Base-by-base conservation (phyloP, 176 grass and related monocot species). In the Triticum turgidum region DNA sequence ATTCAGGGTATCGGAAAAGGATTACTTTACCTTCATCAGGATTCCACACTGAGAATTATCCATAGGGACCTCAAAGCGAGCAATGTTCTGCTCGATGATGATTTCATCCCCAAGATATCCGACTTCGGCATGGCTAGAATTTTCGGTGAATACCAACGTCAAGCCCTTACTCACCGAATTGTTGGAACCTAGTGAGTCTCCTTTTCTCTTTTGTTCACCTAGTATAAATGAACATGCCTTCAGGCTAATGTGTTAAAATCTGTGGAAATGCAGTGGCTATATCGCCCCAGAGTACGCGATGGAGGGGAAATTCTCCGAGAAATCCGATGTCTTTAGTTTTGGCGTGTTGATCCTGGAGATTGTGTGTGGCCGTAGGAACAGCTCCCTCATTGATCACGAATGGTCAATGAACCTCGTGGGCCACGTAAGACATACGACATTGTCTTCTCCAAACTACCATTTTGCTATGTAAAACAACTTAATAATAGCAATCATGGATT, bases 61-160 rank as follows among this genome's bases (percentile, higher is more conserved):
- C 91, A 96, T 5, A 56, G 91, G 67, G 94, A 96, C 88, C 82
- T 96, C 5, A 96, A 96, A 89, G 85, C 94, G 17, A 91, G 85
- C 79, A 96, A 96, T 38, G 52, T 96, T 88, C 22, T 93, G 44
- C 69, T 96, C 32, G 89, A 93, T 88, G 30, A 90, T 12, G 69
- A 88, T 42, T 91, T 91, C 84, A 91, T 88, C 35, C 85, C 91
- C 42, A 93, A 91, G 86, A 96, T 96, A 77, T 93, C 87, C 0
- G 91, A 96, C 51, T 93, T 91, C 3, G 91, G 94, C 61, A 91
- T 88, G 91, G 91, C 91, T 11, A 89, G 92, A 82, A 93, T 89
- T 35, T 96, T 96, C 12, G 38, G 66, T 3, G 87, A 88, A 82
- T 51, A 93, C 39, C 89, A 96, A 82, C 81, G 71, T 81, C 89